These are phyloP conservation scores for Trypanosoma vivax DNA, from an alignment of 208 protist species.

Conservation along the genomic window DNA sequence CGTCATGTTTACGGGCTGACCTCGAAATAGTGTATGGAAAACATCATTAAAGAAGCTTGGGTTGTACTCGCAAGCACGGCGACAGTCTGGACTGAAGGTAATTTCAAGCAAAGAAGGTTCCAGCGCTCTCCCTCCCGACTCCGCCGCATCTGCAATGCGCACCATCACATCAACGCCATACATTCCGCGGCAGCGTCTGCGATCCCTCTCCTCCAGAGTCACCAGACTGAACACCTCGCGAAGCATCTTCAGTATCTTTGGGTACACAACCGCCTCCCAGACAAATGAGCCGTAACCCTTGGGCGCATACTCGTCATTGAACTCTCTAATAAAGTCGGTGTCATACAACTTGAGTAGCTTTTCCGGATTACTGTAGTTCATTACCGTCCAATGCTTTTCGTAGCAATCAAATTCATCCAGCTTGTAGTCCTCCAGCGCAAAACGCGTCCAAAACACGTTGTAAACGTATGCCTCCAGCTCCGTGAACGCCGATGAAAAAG, in stretches of 20 bases:
- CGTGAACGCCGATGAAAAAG: conserved; percentile 9
- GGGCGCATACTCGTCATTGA: conserved; percentile 23
- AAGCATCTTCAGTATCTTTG: conserved; percentile 25
- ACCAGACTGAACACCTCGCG: conserved; percentile 12
- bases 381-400: conserved; percentile 31
- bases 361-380: conserved; percentile 27
- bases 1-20: conserved; percentile 18
- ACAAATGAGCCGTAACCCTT: conserved; percentile 11
- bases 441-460: conserved; percentile 28
- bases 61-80: conserved; percentile 21
- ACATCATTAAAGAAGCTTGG: conserved; percentile 25
- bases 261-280: conserved; percentile 18
- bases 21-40: conserved; percentile 29
- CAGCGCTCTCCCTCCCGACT: conserved; percentile 1
- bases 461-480: conserved; percentile 24
- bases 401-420: conserved; percentile 22
- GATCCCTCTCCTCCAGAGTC: background rate
- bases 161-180: conserved; percentile 30
- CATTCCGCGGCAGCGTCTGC: conserved; percentile 20
- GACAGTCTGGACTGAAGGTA: conserved; percentile 30
- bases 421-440: conserved; percentile 24
- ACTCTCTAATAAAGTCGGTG: conserved; percentile 21
- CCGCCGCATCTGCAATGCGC: background rate
- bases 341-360: conserved; percentile 22
- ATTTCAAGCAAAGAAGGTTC: conserved; percentile 30